These are phyloP conservation scores for Cyathus striatus DNA, from an alignment of 768 basidiomycete species.

Conservation along the genomic window DNA sequence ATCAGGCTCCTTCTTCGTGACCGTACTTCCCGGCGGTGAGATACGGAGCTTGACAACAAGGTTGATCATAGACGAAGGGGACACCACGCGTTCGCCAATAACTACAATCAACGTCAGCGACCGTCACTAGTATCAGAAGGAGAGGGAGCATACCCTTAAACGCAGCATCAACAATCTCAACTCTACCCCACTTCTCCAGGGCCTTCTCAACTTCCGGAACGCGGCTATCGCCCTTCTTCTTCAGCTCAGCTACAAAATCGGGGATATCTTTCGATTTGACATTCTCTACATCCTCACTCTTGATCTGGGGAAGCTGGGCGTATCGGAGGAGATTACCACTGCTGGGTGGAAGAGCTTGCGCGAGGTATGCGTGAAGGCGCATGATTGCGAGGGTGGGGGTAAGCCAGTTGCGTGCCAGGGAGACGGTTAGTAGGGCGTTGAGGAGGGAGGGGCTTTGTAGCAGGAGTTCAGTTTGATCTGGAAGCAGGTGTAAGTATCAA, in stretches of 20 bases:
- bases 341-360: slow-evolving; percentile 71
- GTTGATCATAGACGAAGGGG: slow-evolving; percentile 84
- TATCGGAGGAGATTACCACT: slow-evolving; percentile 43
- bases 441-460: slow-evolving; percentile 70
- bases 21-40: slow-evolving; percentile 40
- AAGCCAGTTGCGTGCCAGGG: slow-evolving; percentile 87
- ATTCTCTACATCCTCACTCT: slow-evolving; percentile 39
- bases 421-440: slow-evolving; percentile 76
- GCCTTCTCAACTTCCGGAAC: slow-evolving; percentile 56
- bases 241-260: slow-evolving; percentile 43
- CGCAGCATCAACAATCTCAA: slow-evolving; percentile 75
- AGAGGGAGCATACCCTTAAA: slow-evolving; percentile 65
- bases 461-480: slow-evolving; percentile 71
- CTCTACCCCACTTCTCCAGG: slow-evolving; percentile 62
- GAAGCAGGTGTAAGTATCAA: neutral
- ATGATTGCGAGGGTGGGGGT: slow-evolving; percentile 71
- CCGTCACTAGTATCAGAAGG: neutral
- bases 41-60: slow-evolving; percentile 82
- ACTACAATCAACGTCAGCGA: no score
- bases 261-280: slow-evolving; percentile 31
- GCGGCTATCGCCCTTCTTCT: slow-evolving; percentile 45
- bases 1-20: slow-evolving; percentile 33
- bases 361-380: slow-evolving; percentile 77
- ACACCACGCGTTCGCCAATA: slow-evolving; percentile 84
- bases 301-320: slow-evolving; percentile 77